Percentiles rank a stretch among this genome's conserved stretches.
phyloP scores from a whole-genome alignment of 2,329 filamentous ascomycete genomes.

The Xylaria sp. region DNA sequence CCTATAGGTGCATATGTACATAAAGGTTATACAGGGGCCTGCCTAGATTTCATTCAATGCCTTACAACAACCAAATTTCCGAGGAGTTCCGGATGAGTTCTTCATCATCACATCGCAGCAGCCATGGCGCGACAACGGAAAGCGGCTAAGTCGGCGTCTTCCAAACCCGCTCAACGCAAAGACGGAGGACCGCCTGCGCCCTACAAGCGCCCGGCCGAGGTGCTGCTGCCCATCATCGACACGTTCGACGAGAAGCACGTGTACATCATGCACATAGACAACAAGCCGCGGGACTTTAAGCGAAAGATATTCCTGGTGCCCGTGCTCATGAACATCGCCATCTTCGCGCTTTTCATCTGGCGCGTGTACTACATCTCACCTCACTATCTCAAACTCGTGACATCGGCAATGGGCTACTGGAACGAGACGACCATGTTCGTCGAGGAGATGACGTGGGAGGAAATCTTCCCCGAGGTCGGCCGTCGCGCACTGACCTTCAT shows the following conservation, averaged over 20 bases:
- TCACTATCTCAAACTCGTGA: slow-evolving; percentile 75
- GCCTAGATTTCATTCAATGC: background rate
- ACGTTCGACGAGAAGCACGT: slow-evolving; percentile 74
- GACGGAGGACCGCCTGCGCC: slow-evolving; percentile 64
- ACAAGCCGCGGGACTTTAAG: slow-evolving; percentile 75
- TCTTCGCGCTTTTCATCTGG: slow-evolving; percentile 71
- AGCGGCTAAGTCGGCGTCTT: slow-evolving; percentile 38
- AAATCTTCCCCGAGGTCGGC: slow-evolving; percentile 66
- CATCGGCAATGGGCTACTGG: slow-evolving; percentile 70
- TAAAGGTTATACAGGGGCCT: slow-evolving; percentile 3
- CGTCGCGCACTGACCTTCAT: slow-evolving; percentile 73
- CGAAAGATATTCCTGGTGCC: slow-evolving; percentile 85
- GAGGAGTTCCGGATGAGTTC: slow-evolving; percentile 4
- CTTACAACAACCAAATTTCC: slow-evolving; percentile 1
- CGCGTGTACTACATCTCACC: slow-evolving; percentile 75
- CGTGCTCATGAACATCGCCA: slow-evolving; percentile 76
- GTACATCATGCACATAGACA: slow-evolving; percentile 88
- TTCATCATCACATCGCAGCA: slow-evolving; percentile 3
- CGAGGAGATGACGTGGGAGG: slow-evolving; percentile 62
- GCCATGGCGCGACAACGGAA: slow-evolving; percentile 46
- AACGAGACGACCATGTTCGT: slow-evolving; percentile 75
- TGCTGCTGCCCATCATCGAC: slow-evolving; percentile 72
- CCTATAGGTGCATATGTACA: background rate
- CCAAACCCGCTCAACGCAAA: slow-evolving; percentile 44
- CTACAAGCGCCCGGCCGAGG: slow-evolving; percentile 72